Conservation (phyloP, 2,329 filamentous ascomycete species). For the Teratosphaeria epicoccoides region DNA sequence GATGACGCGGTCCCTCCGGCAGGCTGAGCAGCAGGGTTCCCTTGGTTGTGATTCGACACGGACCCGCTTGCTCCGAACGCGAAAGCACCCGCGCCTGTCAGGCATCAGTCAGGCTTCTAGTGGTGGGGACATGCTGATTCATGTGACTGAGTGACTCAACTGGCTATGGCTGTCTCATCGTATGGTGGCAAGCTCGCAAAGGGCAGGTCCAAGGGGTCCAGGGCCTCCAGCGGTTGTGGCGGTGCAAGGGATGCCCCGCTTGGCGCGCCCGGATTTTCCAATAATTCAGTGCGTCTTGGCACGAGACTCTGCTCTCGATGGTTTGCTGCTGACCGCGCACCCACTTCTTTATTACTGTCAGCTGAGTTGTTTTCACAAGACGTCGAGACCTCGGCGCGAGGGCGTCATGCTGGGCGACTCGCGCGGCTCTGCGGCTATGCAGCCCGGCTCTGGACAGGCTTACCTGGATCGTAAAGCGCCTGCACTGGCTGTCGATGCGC, state of each 20-base stretch:
- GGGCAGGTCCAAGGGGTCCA: background rate
- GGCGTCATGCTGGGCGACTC: background rate
- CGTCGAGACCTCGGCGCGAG: background rate
- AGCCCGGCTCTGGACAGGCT: background rate
- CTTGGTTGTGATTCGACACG: background rate
- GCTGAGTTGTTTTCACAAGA: background rate
- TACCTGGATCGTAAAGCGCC: conserved; percentile 4
- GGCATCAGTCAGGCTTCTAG: background rate
- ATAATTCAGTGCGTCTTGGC: too few species aligned
- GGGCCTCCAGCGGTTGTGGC: background rate
- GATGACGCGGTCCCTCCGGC: background rate
- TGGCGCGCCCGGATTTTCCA: background rate
- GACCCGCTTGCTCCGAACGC: background rate
- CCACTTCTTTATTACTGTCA: background rate
- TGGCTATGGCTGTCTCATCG: background rate
- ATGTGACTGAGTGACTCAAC: background rate
- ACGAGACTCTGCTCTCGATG: background rate
- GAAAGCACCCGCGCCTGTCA: background rate
- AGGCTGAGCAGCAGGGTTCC: background rate
- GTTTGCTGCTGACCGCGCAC: background rate
- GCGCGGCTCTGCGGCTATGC: background rate
- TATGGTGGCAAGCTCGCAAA: background rate
- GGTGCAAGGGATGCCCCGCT: background rate
- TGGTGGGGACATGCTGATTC: background rate
- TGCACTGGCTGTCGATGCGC: conserved; percentile 2